phyloP scores from a whole-genome alignment of 164 flowering plant species.

The Piper betle region DNA sequence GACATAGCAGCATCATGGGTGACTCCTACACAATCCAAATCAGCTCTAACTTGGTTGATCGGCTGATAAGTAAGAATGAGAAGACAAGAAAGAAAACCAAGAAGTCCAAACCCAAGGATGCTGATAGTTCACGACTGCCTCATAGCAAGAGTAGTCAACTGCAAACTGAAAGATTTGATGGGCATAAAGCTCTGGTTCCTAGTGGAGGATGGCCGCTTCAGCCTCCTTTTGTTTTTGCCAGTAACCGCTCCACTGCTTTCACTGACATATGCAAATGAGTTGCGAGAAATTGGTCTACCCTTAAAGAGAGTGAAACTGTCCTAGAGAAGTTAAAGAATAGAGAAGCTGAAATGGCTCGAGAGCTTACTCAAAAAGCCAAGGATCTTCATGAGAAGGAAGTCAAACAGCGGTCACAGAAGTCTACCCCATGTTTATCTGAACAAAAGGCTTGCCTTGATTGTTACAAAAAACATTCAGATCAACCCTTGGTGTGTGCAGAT shows the following conservation, averaged over 20 bases:
- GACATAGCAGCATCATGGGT: background rate
- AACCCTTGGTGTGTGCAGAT: conserved; percentile 59
- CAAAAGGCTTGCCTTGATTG: conserved; percentile 54
- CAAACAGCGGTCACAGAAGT: conserved; percentile 70
- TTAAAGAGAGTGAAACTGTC: conserved; percentile 35
- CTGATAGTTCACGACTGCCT: conserved; percentile 13
- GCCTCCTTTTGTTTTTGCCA: conserved; percentile 53
- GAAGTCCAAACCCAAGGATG: conserved; percentile 5
- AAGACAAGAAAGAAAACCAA: conserved; percentile 26
- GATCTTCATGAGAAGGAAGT: conserved; percentile 87
- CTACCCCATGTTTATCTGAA: conserved; percentile 60
- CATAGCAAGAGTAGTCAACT: conserved; percentile 20
- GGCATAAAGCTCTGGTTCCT: conserved; percentile 14
- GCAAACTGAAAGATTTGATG: conserved; percentile 22
- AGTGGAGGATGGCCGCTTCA: conserved; percentile 55
- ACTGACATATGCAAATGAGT: conserved; percentile 20
- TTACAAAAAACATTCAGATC: conserved; percentile 54
- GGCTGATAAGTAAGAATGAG: conserved; percentile 32
- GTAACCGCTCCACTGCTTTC: conserved; percentile 24
- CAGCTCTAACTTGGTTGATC: conserved; percentile 44
- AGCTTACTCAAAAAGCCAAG: conserved; percentile 71
- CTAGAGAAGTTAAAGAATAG: conserved; percentile 53
- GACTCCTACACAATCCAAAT: conserved; percentile 4
- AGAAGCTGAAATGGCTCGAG: conserved; percentile 51
- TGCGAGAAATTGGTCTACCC: conserved; percentile 43